phyloP scores from a whole-genome alignment of 2,329 filamentous ascomycete species.

The Dothistroma septosporum region DNA sequence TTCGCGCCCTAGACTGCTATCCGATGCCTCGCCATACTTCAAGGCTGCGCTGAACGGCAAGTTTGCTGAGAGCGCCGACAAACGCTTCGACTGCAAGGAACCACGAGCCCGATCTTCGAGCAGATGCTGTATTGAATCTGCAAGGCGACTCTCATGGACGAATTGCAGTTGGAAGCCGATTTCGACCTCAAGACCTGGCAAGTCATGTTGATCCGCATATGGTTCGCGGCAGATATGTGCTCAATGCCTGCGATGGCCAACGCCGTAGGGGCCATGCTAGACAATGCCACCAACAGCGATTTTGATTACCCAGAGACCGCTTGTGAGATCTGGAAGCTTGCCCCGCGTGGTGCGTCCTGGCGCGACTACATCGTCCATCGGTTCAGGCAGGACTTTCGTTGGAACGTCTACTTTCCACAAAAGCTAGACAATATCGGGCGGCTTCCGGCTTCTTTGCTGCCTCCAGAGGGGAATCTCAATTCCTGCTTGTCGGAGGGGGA shows the following conservation, averaged over 20 bases:
- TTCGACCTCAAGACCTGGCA: not conserved
- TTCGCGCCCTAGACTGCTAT: not conserved
- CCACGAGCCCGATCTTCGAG: not conserved
- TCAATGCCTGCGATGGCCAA: constrained; percentile 9
- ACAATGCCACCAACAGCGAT: not conserved
- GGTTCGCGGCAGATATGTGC: constrained; percentile 2
- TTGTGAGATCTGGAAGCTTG: not conserved
- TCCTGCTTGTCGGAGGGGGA: not conserved
- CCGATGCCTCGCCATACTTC: constrained; percentile 3
- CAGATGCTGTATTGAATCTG: constrained; percentile 4
- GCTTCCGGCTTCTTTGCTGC: not conserved
- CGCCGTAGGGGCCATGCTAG: not conserved
- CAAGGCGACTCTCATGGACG: not conserved
- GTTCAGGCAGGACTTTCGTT: not conserved
- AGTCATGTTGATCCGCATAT: not conserved
- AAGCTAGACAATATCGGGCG: constrained; percentile 1
- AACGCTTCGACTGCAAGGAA: constrained; percentile 1
- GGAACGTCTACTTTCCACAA: not conserved
- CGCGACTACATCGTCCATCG: not conserved
- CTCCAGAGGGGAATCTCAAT: not conserved
- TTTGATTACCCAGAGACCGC: not conserved
- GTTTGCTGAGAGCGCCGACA: constrained; percentile 1
- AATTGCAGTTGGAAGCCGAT: not conserved
- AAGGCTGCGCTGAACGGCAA: not conserved
- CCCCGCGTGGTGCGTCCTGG: not conserved